phyloP scores from a whole-genome alignment of 164 flowering plant species.

The Cinnamomum chago region DNA sequence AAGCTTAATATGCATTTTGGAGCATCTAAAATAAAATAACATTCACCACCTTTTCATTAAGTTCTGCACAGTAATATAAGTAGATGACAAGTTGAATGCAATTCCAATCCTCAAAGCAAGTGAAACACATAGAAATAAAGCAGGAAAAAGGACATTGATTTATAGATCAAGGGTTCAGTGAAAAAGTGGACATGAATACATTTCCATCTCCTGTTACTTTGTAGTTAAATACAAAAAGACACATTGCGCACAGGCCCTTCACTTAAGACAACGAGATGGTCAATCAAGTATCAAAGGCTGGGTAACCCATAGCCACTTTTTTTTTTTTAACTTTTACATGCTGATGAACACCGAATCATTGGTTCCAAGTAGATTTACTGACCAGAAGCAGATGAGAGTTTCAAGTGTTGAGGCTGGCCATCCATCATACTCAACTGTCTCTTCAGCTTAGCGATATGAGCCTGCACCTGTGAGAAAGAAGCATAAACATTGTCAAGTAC shows the following conservation, averaged over 20 bases:
- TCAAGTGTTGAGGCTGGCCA: conserved; percentile 41
- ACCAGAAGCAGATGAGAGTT: conserved; percentile 34
- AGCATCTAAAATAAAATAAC: too few species aligned
- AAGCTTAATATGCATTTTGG: too few species aligned
- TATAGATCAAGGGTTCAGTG: neutral
- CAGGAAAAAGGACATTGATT: neutral
- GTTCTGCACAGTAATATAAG: too few species aligned
- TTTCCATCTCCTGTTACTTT: neutral
- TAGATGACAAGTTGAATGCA: too few species aligned
- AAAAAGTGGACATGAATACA: neutral
- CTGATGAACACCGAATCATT: neutral
- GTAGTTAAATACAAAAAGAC: neutral
- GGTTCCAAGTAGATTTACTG: conserved; percentile 26
- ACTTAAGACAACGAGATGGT: neutral
- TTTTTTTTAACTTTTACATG: neutral
- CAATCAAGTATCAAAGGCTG: neutral
- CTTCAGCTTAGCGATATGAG: conserved; percentile 62
- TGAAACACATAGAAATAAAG: neutral
- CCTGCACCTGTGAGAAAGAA: conserved; percentile 53
- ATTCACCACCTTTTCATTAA: too few species aligned
- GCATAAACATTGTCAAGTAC: conserved; percentile 4
- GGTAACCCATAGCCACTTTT: neutral
- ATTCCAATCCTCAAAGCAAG: neutral
- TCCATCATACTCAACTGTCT: conserved; percentile 64
- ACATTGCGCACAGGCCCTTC: neutral